Evolutionary conservation across 805 yeast species (phyloP).

Genomic region (Ogataea dorogensis): DNA sequence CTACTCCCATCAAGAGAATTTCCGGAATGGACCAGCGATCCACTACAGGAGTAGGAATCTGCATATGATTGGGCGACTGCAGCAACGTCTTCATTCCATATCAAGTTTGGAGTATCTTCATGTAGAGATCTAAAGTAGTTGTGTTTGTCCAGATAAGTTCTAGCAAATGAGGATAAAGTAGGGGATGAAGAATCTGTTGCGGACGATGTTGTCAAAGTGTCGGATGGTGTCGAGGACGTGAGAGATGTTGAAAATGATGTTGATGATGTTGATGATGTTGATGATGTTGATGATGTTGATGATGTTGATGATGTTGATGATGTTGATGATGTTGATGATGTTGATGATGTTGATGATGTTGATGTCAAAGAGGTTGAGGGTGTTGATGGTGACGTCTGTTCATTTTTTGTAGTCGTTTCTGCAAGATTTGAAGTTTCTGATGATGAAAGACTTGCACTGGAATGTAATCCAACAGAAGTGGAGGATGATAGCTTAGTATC

Average conservation of each 20-base stretch:
- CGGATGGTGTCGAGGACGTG: constrained; percentile 24
- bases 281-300: constrained; percentile 12
- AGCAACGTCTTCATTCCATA: constrained; percentile 57
- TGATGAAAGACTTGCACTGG: neutral
- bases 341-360: constrained; percentile 9
- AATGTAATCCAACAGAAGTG: too few relatives aligned
- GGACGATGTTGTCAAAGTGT: constrained; percentile 22
- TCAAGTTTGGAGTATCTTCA: constrained; percentile 42
- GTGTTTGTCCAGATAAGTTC: constrained; percentile 55
- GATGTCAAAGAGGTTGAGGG: constrained; percentile 13
- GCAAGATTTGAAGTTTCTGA: constrained; percentile 19
- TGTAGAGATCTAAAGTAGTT: constrained; percentile 57
- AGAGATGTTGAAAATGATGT: constrained; percentile 25
- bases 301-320: constrained; percentile 21
- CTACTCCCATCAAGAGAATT: constrained; percentile 49
- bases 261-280: constrained; percentile 23
- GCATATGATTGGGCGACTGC: constrained; percentile 58
- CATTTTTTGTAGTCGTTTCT: neutral
- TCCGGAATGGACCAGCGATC: constrained; percentile 58
- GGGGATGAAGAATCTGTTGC: constrained; percentile 24
- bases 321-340: constrained; percentile 8
- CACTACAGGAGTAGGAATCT: constrained; percentile 52
- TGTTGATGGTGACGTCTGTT: too few relatives aligned
- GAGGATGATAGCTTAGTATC: too few relatives aligned
- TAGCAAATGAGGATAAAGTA: constrained; percentile 36